These are phyloP conservation scores for Pouteria glomerata DNA, from an alignment of 148 eudicot genomes.

Conservation along the genomic window DNA sequence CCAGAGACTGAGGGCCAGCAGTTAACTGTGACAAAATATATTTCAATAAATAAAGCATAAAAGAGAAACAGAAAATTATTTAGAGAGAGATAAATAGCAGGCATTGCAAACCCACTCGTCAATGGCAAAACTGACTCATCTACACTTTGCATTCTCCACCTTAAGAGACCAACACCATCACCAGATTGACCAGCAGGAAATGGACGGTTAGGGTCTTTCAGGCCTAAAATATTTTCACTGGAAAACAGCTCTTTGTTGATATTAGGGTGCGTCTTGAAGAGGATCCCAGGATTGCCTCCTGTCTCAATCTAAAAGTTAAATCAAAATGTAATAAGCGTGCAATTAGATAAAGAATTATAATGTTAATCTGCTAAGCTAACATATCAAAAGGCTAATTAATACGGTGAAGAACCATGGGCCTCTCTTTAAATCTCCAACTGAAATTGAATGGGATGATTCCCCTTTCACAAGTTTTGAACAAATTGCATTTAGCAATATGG, in stretches of 20 bases:
- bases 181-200: conserved; percentile 80
- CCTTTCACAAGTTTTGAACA: neutral
- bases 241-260: conserved; percentile 79
- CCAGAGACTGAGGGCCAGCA: conserved; percentile 99
- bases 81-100: neutral
- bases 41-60: neutral
- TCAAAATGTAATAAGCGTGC: neutral
- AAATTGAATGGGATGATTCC: neutral
- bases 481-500: neutral
- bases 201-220: conserved; percentile 88
- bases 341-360: neutral
- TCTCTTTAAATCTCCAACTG: neutral
- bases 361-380: neutral
- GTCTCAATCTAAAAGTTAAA: conserved; percentile 66
- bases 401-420: neutral
- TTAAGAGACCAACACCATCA: conserved; percentile 86
- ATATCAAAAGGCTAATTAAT: too few species aligned
- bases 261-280: conserved; percentile 93
- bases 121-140: conserved; percentile 90
- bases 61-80: neutral
- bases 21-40: conserved; percentile 55
- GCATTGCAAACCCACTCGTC: conserved; percentile 53
- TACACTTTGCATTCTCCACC: conserved; percentile 92
- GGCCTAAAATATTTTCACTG: conserved; percentile 80
- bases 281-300: conserved; percentile 65